Base-by-base conservation (phyloP, 2,329 filamentous ascomycete species). In the Chrysosporium keratinophilum region DNA sequence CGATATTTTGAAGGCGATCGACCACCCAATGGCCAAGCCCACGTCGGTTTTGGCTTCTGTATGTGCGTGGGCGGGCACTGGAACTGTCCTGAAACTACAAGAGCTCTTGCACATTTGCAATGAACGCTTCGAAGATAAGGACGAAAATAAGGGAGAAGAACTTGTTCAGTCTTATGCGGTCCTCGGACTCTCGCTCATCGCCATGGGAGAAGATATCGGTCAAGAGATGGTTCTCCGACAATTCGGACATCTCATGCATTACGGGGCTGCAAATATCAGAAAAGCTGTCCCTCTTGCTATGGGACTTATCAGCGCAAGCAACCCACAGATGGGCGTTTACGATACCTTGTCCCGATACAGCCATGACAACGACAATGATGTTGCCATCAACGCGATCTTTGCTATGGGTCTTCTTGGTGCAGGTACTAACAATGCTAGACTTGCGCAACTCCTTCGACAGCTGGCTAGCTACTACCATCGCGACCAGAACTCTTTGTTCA, bases 261-360 rank as follows among this genome's bases (percentile, higher is more conserved):
- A 98, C 65, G 93, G 94, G 59, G 91, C 96, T 70, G 80, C 90
- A 66, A 97, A 98, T 68, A 98, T 98, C 63, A 86, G 93, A 58
- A 93, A 93, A 67, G 91, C 90, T 17, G 93, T 98, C 31, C 93
- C 93, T 35, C 78, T 98, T 52, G 93, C 93, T 23, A 94, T 98
- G 88, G 94, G 90, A 64, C 79, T 98, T 52, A 85, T 98, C 66
- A 95, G 88, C 72, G 88, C 94, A 11, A 96, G 89, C 74, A 98
- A 98, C 74, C 93, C 93, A 10, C 94, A 98, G 70, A 98, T 98
- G 91, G 98, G 97, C 78, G 87, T 98, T 46, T 98, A 98, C 75
- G 93, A 98, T 70, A 98, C 93, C 0, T 77, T 98, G 10, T 98
- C 93, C 50, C 80, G 93, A 66, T 98, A 98, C 78, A 94, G 87